A percentile compares a stretch with the other conserved stretches of the same genome.
Evolutionary conservation across 768 basidiomycete species (phyloP).

Genomic region (Hemileccinum impolitum): DNA sequence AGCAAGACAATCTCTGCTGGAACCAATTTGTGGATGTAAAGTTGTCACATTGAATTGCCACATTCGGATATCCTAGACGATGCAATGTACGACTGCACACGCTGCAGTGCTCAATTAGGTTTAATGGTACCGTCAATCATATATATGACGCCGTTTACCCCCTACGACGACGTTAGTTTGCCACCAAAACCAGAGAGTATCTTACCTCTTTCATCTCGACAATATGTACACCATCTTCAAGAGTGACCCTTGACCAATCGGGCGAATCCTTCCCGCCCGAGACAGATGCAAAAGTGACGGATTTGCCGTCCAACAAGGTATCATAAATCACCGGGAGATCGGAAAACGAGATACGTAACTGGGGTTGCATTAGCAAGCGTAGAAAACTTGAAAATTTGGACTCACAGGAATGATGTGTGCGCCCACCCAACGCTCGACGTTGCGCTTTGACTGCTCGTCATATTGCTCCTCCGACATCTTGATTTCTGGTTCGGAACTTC

Average conservation of each 20-base stretch:
- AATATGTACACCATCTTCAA: slow-evolving; percentile 58
- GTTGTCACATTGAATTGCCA: too few relatives aligned
- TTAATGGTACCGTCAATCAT: slow-evolving; percentile 40
- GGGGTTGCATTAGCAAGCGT: neutral
- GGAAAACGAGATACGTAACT: slow-evolving; percentile 47
- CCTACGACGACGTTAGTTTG: slow-evolving; percentile 26
- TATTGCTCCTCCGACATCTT: slow-evolving; percentile 66
- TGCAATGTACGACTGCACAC: too few relatives aligned
- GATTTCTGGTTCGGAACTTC: slow-evolving; percentile 44
- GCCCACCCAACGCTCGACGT: slow-evolving; percentile 78
- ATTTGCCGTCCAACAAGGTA: slow-evolving; percentile 59
- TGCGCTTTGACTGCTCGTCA: slow-evolving; percentile 54
- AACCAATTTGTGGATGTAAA: too few relatives aligned
- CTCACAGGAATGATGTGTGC: slow-evolving; percentile 82
- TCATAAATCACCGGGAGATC: slow-evolving; percentile 38
- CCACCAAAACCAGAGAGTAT: neutral
- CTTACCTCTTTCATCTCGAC: slow-evolving; percentile 60
- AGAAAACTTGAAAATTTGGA: neutral
- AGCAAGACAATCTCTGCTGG: too few relatives aligned
- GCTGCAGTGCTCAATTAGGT: slow-evolving; percentile 13
- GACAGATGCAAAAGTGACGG: slow-evolving; percentile 50
- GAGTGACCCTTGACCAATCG: slow-evolving; percentile 56
- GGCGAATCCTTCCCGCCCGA: slow-evolving; percentile 33
- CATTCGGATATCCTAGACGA: too few relatives aligned
- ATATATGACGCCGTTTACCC: slow-evolving; percentile 42